Evolutionary conservation across 768 basidiomycete species (phyloP), one percentile per base, ranked within the genome.

Genomic region (Leucocoprinus birnbaumii): DNA sequence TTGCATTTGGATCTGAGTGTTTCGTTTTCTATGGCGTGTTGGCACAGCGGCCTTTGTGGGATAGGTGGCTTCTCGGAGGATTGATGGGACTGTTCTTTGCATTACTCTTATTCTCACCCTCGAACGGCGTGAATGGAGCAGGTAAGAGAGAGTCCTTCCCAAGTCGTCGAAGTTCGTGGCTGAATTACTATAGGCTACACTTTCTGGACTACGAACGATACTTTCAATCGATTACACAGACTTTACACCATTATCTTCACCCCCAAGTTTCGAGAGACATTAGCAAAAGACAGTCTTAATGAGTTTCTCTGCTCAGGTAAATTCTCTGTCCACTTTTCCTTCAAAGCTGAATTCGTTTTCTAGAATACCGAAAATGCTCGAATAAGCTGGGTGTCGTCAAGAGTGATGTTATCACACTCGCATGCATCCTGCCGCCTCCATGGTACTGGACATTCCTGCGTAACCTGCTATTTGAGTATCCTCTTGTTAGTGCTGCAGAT

Each of bases 201-300:
- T 2, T 76, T 74, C 53, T 75, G 71, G 69, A 70, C 72, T 1
- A 63, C 64, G 3, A 71, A 76, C 55, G 5, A 19, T 0, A 57
- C 67, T 50, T 80, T 72, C 55, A 64, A 71, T 51, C 66, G 69
- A n/a, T 67, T 79, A 47, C 66, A 69, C 24, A 53, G 66, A 11
- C 66, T 79, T 11, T 74, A 74, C 55, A 61, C 63, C 1, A 67
- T 75, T n/a, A 62, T 73, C 0, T 80, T 78, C 47, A 67, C 68
- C 27, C 51, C 57, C 0, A 57, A 65, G 11, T 73, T 73, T 55
- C 66, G 73, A 27, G 56, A 66, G 11, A 66, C 70, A 18, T 45
- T 80, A 5, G 51, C 68, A 11, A 69, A 73, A 25, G 78, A 79
- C 51, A 76, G 72, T 2, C 53, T 71, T 6, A 53, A 61, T 5